These are phyloP conservation scores for Akanthomyces muscarius DNA, from an alignment of 2,329 filamentous ascomycete species.

Conservation along the genomic window DNA sequence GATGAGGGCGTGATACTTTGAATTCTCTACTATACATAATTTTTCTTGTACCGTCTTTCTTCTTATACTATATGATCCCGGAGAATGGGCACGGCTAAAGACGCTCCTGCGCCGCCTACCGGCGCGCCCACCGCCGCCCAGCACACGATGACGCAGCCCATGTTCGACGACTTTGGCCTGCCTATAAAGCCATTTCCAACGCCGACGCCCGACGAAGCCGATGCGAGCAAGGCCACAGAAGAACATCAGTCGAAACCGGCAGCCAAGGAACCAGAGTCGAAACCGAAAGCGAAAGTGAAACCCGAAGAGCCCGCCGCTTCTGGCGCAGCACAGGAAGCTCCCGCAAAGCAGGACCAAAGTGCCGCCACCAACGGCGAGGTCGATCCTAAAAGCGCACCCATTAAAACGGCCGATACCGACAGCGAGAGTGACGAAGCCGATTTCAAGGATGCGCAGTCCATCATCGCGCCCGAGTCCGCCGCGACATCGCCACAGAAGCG, in stretches of 20 bases:
- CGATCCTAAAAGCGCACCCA: neutral
- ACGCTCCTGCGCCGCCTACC: conserved; percentile 27
- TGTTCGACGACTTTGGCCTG: conserved; percentile 69
- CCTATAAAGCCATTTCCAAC: conserved; percentile 49
- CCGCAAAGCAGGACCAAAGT: conserved; percentile 22
- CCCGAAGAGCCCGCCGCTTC: neutral
- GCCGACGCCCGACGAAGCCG: conserved; percentile 9
- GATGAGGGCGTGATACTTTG: conserved; percentile 26
- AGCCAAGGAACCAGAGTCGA: conserved; percentile 10
- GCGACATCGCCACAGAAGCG: conserved; percentile 26
- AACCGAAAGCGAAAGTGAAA: conserved; percentile 15
- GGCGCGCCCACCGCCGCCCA: conserved; percentile 24
- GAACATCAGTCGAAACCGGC: conserved; percentile 4
- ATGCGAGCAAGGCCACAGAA: neutral
- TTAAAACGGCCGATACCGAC: conserved; percentile 21
- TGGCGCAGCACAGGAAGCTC: conserved; percentile 14
- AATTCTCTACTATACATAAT: neutral
- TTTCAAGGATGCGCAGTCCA: conserved; percentile 34
- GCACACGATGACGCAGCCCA: conserved; percentile 12
- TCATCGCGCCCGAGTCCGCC: conserved; percentile 24
- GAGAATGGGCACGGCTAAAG: conserved; percentile 22
- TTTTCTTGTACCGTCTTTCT: conserved; percentile 3
- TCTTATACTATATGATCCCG: conserved; percentile 21
- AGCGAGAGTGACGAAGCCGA: conserved; percentile 37
- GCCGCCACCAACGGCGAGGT: neutral